Conservation (phyloP, 2,329 filamentous ascomycete genomes). For the Leptographium flavum region DNA sequence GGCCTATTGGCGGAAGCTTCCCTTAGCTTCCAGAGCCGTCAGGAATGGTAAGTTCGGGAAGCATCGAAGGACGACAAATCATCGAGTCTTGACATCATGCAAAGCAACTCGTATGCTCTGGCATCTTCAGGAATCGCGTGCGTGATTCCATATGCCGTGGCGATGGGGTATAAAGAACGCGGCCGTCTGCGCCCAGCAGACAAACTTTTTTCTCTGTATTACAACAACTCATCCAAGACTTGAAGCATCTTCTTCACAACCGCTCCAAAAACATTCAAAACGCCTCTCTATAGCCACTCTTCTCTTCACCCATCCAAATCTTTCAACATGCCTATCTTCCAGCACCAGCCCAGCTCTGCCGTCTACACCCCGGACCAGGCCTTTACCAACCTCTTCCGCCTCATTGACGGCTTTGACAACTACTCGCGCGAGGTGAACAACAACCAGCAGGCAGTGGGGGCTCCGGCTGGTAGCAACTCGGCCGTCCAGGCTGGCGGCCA, state of each 20-base stretch:
- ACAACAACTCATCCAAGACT: not conserved
- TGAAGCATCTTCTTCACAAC: not conserved
- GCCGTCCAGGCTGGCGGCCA: conserved; percentile 4
- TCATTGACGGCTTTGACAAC: conserved; percentile 49
- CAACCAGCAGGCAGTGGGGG: too few species aligned
- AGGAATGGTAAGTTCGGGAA: conserved; percentile 11
- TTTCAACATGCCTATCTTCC: conserved; percentile 46
- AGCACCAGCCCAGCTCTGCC: conserved; percentile 30
- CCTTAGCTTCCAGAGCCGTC: not conserved
- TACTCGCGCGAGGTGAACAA: conserved; percentile 28
- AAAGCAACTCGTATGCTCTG: too few species aligned
- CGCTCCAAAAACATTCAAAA: not conserved
- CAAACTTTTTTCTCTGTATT: too few species aligned
- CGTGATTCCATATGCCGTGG: not conserved
- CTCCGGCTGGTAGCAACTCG: not conserved
- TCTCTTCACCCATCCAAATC: conserved; percentile 5
- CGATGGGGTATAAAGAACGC: not conserved
- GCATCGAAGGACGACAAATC: conserved; percentile 12
- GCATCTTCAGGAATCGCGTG: not conserved
- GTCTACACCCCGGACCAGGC: conserved; percentile 15
- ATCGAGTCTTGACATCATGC: too few species aligned
- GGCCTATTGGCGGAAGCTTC: conserved; percentile 5
- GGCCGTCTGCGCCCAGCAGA: too few species aligned
- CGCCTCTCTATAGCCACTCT: not conserved
- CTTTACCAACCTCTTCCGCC: conserved; percentile 36